Evolutionary conservation across 108 stramenopile genomes (phyloP).

Genomic region (Nitzschia inconspicua): DNA sequence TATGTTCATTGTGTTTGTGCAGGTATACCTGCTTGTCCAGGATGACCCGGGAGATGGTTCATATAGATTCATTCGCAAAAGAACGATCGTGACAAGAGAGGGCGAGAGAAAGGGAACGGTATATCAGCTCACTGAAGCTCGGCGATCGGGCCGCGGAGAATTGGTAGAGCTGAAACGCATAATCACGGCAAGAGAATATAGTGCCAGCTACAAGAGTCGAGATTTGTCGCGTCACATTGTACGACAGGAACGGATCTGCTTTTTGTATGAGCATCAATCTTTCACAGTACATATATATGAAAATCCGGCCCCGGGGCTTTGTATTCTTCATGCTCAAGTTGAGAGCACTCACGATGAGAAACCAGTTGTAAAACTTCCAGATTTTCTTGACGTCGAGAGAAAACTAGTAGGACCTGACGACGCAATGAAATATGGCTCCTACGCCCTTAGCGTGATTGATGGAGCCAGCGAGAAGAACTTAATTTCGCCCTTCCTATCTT

Average conservation of each 20-base stretch:
- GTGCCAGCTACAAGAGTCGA: constrained; percentile 47
- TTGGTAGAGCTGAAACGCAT: constrained; percentile 77
- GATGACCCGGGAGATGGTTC: constrained; percentile 33
- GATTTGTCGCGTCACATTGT: constrained; percentile 71
- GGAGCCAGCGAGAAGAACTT: too few species aligned
- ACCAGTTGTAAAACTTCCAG: constrained; percentile 51
- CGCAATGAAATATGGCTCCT: constrained; percentile 29
- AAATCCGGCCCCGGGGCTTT: constrained; percentile 52
- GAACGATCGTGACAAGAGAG: constrained; percentile 37
- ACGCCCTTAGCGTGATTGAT: too few species aligned
- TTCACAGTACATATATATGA: constrained; percentile 73
- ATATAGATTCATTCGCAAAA: constrained; percentile 78
- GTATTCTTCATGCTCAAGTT: constrained; percentile 81
- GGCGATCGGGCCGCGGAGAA: constrained; percentile 48
- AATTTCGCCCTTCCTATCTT: too few species aligned
- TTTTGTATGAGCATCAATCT: constrained; percentile 72
- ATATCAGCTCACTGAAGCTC: constrained; percentile 74
- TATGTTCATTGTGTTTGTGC: neutral
- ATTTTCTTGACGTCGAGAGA: constrained; percentile 65
- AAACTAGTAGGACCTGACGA: constrained; percentile 20
- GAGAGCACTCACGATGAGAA: constrained; percentile 32
- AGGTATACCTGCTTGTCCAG: constrained; percentile 37
- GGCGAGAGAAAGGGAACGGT: constrained; percentile 37
- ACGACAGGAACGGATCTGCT: constrained; percentile 68
- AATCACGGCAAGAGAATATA: constrained; percentile 71